Base-by-base conservation (phyloP, 2,329 filamentous ascomycete genomes). In the Penicillium sp. region DNA sequence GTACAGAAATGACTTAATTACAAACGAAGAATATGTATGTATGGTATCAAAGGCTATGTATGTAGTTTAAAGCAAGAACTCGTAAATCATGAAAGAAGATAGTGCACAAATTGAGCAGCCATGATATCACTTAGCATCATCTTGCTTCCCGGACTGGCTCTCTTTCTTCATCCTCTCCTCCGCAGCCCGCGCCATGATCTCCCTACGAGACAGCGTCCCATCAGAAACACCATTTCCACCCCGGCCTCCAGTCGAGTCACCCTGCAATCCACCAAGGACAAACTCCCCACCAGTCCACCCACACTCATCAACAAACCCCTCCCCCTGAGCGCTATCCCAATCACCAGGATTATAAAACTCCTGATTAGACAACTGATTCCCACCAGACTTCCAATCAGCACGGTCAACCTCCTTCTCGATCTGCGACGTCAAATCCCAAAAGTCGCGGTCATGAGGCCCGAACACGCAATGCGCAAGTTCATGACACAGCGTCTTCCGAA, bases 401-500 rank as follows among this genome's bases (percentile, higher is more conserved):
- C 78, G 79, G 55, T 89, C 87, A 3, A 97, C 93, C 78, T 97
- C 93, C 49, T 82, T 81, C 79, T 97, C 92, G 67, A 97, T 95
- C 78, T 88, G 82, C 64, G 86, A 87, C 63, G 90, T 96, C 66
- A 99, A 73, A 51, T 91, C 84, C 93, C 94, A 97, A 69, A 99
- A 99, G 45, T 89, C 78, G 18, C 85, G 80, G 73, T 97, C 92
- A 72, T 99, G 94, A 0, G 89, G 85, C 0, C 89, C 81, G 75
- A 89, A 88, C 10, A 96, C 90, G 66, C 96, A 97, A 74, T 99
- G 94, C 62, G 92, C 88, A 18, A 99, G 80, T 78, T 99, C 94
- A 76, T 99, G 94, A 70, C 93, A 97, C 13, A 99, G 79, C 44
- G 94, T 97, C 65, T 89, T 90, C 50, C 94, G 84, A 47, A 99